Percentiles rank a stretch among this genome's conserved stretches.
phyloP scores from a whole-genome alignment of 1,139 yeast species.

The Candida anutae region DNA sequence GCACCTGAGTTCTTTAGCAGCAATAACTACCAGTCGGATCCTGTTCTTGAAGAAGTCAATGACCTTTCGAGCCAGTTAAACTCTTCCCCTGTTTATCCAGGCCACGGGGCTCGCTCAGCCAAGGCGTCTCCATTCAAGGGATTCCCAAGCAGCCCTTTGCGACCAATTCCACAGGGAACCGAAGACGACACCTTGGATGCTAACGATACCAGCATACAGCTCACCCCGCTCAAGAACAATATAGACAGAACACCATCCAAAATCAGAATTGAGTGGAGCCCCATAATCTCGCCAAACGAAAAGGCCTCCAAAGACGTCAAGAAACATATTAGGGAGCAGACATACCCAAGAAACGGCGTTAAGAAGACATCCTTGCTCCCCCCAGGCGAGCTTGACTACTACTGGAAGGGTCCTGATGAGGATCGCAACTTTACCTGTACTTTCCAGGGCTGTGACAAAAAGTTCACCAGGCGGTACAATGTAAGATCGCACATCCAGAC shows the following conservation, averaged over 20 bases:
- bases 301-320: conserved; percentile 31
- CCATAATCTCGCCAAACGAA: conserved; percentile 41
- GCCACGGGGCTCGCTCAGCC: conserved; percentile 7
- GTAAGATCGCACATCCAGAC: conserved; percentile 97
- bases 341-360: conserved; percentile 34
- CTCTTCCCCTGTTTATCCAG: conserved; percentile 23
- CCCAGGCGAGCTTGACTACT: conserved; percentile 82
- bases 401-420: conserved; percentile 73
- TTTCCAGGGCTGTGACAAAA: conserved; percentile 73
- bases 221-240: conserved; percentile 31
- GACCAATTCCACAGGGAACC: conserved; percentile 5
- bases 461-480: conserved; percentile 83
- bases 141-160: conserved; percentile 11
- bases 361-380: conserved; percentile 71
- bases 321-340: conserved; percentile 31
- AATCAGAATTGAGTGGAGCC: conserved; percentile 46
- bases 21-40: not conserved
- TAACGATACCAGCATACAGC: conserved; percentile 33
- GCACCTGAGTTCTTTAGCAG: conserved; percentile 33
- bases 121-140: conserved; percentile 20
- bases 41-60: not conserved
- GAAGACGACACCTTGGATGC: conserved; percentile 32
- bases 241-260: conserved; percentile 30
- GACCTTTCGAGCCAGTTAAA: conserved; percentile 6
- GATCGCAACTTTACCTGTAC: conserved; percentile 64